Evolutionary conservation across 164 flowering plant genomes (phyloP), one percentile per base, ranked within the genome.

Genomic region (Magnolia sinica): DNA sequence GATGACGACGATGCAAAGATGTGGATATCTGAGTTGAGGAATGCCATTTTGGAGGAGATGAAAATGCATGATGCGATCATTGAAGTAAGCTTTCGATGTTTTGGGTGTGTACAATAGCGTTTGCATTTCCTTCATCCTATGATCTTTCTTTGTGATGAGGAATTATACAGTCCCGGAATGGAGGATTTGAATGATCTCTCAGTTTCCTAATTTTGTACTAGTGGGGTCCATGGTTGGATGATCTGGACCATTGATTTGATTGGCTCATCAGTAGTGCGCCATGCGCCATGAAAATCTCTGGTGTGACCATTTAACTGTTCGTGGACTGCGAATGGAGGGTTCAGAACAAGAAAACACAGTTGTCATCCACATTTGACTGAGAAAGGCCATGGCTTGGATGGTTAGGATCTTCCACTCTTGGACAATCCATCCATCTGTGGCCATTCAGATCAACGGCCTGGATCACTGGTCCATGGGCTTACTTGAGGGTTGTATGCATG

Each of bases 1-100:
- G 99, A 94, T 77, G 99, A 94, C 83, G 99, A 96, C 78, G 99
- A 96, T 72, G 96, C 87, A n/a, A 94, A 92, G 74, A 73, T 81
- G 66, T 87, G 84, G 23, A 90, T 96, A 31, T 72, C 80, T 14
- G 74, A 91, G 61, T 80, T 96, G 85, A 88, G 95, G 82, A 90
- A 89, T 71, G 81, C 68, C 61, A 91, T 92, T 19, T 55, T 86
- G 51, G 82, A 87, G 70, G 95, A 92, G 83, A 83, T 96, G 74
- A 87, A 87, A 83, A 78, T 94, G 91, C 98, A 94, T 52, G 82
- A 86, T 76, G 91, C 94, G 19, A 86, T 86, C 80, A 87, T 83
- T 1, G 77, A 86, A 83, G 99, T 94, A 79, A 80, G 81, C 52
- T 72, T 7, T 59, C 22, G 19, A 49, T n/a, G 58, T 50, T 52